Percentiles rank a stretch among this genome's conserved stretches.
Evolutionary conservation across 2,329 filamentous ascomycete species (phyloP).

Genomic region (Botrytis byssoidea): DNA sequence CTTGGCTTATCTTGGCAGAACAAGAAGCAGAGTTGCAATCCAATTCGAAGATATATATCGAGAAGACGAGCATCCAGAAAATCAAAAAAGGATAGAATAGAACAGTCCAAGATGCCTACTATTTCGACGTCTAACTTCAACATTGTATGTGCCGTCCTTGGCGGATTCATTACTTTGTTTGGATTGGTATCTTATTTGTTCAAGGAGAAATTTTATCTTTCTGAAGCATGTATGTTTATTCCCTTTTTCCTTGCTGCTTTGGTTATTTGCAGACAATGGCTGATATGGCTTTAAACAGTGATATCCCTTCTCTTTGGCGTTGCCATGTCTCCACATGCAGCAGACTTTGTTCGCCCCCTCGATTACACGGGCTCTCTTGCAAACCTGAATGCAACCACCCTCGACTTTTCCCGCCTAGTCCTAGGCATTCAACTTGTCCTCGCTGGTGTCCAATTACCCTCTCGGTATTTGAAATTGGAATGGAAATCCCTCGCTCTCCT

Average conservation of each 20-base stretch:
- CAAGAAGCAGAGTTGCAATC: not conserved
- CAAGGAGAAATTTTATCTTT: slow-evolving; percentile 89
- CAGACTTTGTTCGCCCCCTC: slow-evolving; percentile 71
- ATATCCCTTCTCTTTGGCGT: slow-evolving; percentile 81
- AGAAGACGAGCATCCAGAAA: not conserved
- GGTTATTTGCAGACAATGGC: not conserved
- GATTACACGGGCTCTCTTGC: slow-evolving; percentile 65
- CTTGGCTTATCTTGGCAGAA: not conserved
- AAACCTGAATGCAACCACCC: slow-evolving; percentile 69
- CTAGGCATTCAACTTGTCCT: slow-evolving; percentile 88
- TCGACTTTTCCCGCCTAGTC: slow-evolving; percentile 83
- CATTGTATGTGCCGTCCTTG: slow-evolving; percentile 63
- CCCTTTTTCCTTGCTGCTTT: no score
- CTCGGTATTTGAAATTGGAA: slow-evolving; percentile 74
- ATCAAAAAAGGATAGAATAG: slow-evolving; percentile 31
- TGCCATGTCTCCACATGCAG: slow-evolving; percentile 72
- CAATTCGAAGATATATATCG: not conserved
- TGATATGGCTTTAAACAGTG: slow-evolving; percentile 52
- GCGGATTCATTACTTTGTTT: slow-evolving; percentile 87
- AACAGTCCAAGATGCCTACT: slow-evolving; percentile 43
- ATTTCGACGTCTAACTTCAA: slow-evolving; percentile 53
- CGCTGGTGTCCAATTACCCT: slow-evolving; percentile 83
- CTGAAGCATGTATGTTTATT: slow-evolving; percentile 70
- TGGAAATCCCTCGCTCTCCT: slow-evolving; percentile 74
- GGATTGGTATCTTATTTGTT: slow-evolving; percentile 84